These are phyloP conservation scores for Hymenoscyphus infarciens DNA, from an alignment of 2,329 filamentous ascomycete species.

Conservation along the genomic window DNA sequence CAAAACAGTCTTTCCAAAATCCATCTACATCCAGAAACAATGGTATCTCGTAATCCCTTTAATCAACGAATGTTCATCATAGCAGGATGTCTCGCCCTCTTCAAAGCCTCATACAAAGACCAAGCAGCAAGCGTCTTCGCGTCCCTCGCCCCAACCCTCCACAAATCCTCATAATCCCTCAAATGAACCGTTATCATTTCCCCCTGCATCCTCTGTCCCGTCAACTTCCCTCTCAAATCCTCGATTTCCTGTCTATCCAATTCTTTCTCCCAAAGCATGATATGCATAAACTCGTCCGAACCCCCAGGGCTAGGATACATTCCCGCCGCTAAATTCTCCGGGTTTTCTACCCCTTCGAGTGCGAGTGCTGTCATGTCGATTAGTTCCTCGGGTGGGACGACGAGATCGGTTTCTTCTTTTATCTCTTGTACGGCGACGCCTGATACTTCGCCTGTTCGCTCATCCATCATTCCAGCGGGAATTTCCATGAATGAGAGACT, in stretches of 20 bases:
- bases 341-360: constrained; percentile 19
- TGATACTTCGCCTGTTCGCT: constrained; percentile 39
- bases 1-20: no score
- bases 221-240: constrained; percentile 50
- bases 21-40: no score
- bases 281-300: constrained; percentile 55
- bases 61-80: constrained; percentile 21
- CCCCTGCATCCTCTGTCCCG: constrained; percentile 50
- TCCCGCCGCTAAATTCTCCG: constrained; percentile 39
- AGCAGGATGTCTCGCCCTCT: constrained; percentile 9
- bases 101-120: constrained; percentile 54
- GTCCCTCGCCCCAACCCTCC: constrained; percentile 52
- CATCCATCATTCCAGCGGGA: constrained; percentile 41
- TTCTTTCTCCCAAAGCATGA: constrained; percentile 52
- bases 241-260: constrained; percentile 50
- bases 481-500: constrained; percentile 19
- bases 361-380: constrained; percentile 49
- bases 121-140: constrained; percentile 54
- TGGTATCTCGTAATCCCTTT: no score
- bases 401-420: constrained; percentile 50
- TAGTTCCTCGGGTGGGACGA: constrained; percentile 45
- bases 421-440: constrained; percentile 56
- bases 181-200: constrained; percentile 58
- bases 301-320: constrained; percentile 55
- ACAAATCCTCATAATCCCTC: constrained; percentile 51